A percentile compares a stretch with the other conserved stretches of the same genome.
Conservation (phyloP, 352 stramenopile species). For the Hyaloperonospora arabidopsidis region DNA sequence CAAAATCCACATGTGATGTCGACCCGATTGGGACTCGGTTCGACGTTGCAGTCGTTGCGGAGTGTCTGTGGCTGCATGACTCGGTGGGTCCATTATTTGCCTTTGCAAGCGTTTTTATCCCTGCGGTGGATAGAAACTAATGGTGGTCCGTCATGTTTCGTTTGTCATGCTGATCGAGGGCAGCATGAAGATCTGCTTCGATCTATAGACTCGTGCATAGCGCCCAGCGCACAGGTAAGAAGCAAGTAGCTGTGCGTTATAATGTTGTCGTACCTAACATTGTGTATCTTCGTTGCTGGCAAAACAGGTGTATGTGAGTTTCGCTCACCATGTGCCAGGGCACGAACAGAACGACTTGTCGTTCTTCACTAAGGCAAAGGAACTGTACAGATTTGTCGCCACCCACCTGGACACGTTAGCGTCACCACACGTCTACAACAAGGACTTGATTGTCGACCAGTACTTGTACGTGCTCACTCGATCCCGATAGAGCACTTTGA, state of each 20-base stretch:
- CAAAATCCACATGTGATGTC: not conserved
- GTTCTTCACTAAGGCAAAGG: constrained; percentile 45
- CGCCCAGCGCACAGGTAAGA: constrained; percentile 23
- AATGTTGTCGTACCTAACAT: constrained; percentile 10
- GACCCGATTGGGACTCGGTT: constrained; percentile 12
- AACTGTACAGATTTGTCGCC: constrained; percentile 27
- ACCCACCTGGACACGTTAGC: constrained; percentile 35
- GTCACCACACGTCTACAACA: constrained; percentile 38
- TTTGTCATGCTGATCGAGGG: not conserved
- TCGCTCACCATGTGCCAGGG: constrained; percentile 44
- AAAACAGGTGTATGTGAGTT: constrained; percentile 36
- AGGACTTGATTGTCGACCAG: constrained; percentile 34
- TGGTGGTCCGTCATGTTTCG: constrained; percentile 1
- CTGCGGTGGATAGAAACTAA: not conserved
- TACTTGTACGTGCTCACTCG: constrained; percentile 41
- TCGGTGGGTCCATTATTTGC: constrained; percentile 19
- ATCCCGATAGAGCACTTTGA: not conserved
- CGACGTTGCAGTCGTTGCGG: constrained; percentile 40
- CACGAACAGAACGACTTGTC: constrained; percentile 42
- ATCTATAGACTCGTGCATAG: constrained; percentile 36
- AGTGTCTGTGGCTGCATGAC: constrained; percentile 49
- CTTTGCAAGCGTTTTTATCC: not conserved
- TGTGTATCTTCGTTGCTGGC: not conserved
- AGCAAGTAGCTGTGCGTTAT: not conserved
- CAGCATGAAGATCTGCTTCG: constrained; percentile 38